These are phyloP conservation scores for Pachyrhizus erosus DNA, from an alignment of 306 rosid genomes.

Conservation along the genomic window DNA sequence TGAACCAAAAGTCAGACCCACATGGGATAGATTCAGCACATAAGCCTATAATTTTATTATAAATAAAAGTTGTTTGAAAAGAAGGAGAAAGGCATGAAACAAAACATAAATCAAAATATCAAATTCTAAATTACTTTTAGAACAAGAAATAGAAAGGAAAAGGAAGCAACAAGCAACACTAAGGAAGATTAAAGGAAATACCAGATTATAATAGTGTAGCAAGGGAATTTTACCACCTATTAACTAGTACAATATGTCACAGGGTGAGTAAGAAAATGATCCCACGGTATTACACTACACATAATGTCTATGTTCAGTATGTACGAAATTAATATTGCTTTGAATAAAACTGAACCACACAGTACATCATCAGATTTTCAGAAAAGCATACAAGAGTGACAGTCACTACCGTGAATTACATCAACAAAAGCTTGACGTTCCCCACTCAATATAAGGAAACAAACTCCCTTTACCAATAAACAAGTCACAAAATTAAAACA, in stretches of 20 bases:
- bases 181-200: background rate
- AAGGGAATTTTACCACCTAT: background rate
- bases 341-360: background rate
- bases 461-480: slow-evolving; percentile 32
- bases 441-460: slow-evolving; percentile 51
- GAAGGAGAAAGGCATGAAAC: background rate
- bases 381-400: slow-evolving; percentile 10
- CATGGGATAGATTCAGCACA: slow-evolving; percentile 6
- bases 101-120: slow-evolving; percentile 17
- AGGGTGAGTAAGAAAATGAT: slow-evolving; percentile 15
- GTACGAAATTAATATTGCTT: background rate
- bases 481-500: slow-evolving; percentile 28
- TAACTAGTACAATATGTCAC: background rate
- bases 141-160: background rate
- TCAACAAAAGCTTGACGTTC: slow-evolving; percentile 46
- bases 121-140: background rate
- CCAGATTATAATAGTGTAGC: slow-evolving; percentile 1
- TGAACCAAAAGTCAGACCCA: slow-evolving; percentile 15
- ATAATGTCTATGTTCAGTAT: background rate
- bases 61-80: background rate
- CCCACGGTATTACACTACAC: background rate
- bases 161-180: background rate
- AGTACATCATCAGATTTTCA: slow-evolving; percentile 1
- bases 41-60: slow-evolving; percentile 5
- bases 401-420: background rate